Percentiles rank a stretch among this genome's conserved stretches.
These are phyloP conservation scores for Backusella circina DNA, from an alignment of 192 early-diverging fungal genomes.

Conservation along the genomic window DNA sequence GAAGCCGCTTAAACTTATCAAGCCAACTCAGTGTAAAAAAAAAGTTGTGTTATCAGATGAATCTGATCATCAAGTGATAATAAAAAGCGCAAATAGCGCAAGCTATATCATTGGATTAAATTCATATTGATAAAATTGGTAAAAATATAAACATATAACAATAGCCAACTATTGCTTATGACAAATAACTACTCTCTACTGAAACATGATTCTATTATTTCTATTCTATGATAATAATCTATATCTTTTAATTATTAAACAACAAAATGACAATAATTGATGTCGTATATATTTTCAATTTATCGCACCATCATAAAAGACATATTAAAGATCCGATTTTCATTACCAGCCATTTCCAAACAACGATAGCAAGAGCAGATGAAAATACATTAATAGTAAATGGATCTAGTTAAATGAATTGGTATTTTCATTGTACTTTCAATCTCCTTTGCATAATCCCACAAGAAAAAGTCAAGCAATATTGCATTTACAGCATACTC, in stretches of 20 bases:
- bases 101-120: background rate
- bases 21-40: constrained; percentile 82
- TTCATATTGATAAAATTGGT: background rate
- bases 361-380: background rate
- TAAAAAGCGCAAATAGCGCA: background rate
- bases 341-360: background rate
- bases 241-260: background rate
- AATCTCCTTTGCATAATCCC: constrained; percentile 78
- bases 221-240: background rate
- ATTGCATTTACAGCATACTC: constrained; percentile 63
- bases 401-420: constrained; percentile 57
- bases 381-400: background rate
- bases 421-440: constrained; percentile 55
- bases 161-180: background rate
- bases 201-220: background rate
- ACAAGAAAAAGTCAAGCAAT: constrained; percentile 84
- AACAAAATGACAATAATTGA: background rate
- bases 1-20: constrained; percentile 45
- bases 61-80: constrained; percentile 10
- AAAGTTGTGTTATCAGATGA: constrained; percentile 86
- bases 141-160: background rate
- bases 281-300: background rate
- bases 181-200: too few species aligned
- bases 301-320: background rate
- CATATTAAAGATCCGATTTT: background rate